These are phyloP conservation scores for Sphaerulina populicola DNA, from an alignment of 2,329 filamentous ascomycete genomes.

Conservation along the genomic window DNA sequence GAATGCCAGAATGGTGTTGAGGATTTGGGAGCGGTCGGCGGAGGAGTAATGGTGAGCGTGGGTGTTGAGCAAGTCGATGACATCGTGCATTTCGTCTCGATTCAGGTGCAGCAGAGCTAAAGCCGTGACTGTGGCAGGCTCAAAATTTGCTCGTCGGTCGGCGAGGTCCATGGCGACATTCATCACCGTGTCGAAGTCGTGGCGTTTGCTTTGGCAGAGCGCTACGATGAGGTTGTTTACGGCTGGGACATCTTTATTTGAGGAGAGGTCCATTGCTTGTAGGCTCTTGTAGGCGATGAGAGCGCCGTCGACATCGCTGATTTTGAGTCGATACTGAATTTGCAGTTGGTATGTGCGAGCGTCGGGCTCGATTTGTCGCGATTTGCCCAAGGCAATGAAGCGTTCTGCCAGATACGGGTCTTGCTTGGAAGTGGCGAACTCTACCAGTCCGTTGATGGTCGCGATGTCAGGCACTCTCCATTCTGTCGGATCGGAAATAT, in stretches of 20 bases:
- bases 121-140: slow-evolving; percentile 63
- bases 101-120: slow-evolving; percentile 67
- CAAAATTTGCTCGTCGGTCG: slow-evolving; percentile 59
- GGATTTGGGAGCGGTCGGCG: slow-evolving; percentile 59
- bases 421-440: slow-evolving; percentile 59
- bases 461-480: slow-evolving; percentile 52
- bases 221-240: slow-evolving; percentile 66
- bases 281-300: slow-evolving; percentile 57
- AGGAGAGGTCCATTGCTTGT: slow-evolving; percentile 47
- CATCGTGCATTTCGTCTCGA: slow-evolving; percentile 67
- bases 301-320: slow-evolving; percentile 63
- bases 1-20: slow-evolving; percentile 58
- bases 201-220: slow-evolving; percentile 52
- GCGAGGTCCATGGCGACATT: slow-evolving; percentile 66
- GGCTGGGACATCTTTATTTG: slow-evolving; percentile 52
- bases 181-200: slow-evolving; percentile 63
- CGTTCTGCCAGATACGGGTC: slow-evolving; percentile 66
- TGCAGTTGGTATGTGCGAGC: slow-evolving; percentile 63
- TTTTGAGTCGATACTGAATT: slow-evolving; percentile 65
- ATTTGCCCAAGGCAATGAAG: slow-evolving; percentile 58
- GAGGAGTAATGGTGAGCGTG: slow-evolving; percentile 64
- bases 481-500: slow-evolving; percentile 37
- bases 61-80: slow-evolving; percentile 71
- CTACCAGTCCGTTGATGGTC: slow-evolving; percentile 70
- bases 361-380: slow-evolving; percentile 59